Conservation (phyloP, 352 stramenopile species). For the Phytophthora multivora region DNA sequence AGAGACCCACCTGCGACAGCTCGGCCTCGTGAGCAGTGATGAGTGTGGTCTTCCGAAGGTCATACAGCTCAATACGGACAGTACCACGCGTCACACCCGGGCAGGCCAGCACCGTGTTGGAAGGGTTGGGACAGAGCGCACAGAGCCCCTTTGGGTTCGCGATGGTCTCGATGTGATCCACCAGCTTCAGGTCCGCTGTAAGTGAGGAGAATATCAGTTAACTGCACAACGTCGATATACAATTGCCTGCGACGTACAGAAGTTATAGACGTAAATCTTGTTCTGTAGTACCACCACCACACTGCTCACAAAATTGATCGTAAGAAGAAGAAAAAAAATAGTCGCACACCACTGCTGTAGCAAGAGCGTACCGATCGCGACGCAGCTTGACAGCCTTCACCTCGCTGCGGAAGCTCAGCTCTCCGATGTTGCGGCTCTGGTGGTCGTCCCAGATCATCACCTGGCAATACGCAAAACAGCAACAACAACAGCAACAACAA, state of each 20-base stretch:
- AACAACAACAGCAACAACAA: too few species aligned
- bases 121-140: constrained; percentile 92
- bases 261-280: constrained; percentile 99
- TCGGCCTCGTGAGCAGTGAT: constrained; percentile 97
- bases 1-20: constrained; percentile 71
- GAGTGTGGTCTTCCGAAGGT: constrained; percentile 93
- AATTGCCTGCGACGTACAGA: constrained; percentile 59
- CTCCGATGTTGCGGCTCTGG: constrained; percentile 96
- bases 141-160: constrained; percentile 96
- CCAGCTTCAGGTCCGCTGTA: constrained; percentile 93
- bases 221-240: too few species aligned
- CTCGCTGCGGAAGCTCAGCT: constrained; percentile 97
- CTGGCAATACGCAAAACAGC: constrained; percentile 33
- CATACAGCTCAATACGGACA: constrained; percentile 98
- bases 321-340: constrained; percentile 2
- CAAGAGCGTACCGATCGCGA: constrained; percentile 80
- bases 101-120: constrained; percentile 96
- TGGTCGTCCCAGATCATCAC: constrained; percentile 99
- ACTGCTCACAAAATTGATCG: constrained; percentile 36
- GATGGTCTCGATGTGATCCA: constrained; percentile 99
- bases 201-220: background rate
- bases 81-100: constrained; percentile 90
- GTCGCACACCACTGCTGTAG: background rate
- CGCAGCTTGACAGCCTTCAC: constrained; percentile 96
- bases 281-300: constrained; percentile 97